Conservation (phyloP, 2,329 filamentous ascomycete genomes). For the Cytospora piceae region DNA sequence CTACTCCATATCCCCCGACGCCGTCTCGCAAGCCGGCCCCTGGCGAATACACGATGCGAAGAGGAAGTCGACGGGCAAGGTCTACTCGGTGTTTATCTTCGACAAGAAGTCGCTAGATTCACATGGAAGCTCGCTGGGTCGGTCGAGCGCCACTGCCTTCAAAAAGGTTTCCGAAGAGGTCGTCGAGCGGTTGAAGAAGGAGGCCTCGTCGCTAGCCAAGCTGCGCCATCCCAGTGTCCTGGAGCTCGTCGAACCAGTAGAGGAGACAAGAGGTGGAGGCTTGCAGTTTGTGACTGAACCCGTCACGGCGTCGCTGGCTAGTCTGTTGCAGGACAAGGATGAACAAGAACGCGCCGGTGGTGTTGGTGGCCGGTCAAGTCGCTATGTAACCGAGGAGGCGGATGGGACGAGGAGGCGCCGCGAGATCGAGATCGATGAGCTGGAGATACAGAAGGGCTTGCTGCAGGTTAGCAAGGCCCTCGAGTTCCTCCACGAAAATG, state of each 20-base stretch:
- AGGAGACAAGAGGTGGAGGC: conserved; percentile 88
- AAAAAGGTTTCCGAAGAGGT: conserved; percentile 89
- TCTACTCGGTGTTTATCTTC: conserved; percentile 91
- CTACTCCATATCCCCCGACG: conserved; percentile 78
- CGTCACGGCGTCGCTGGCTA: conserved; percentile 85
- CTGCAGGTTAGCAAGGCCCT: conserved; percentile 91
- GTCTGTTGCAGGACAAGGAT: conserved; percentile 84
- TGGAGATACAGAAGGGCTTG: conserved; percentile 96
- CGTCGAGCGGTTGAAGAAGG: conserved; percentile 86
- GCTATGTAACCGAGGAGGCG: conserved; percentile 79
- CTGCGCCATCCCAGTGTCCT: conserved; percentile 89
- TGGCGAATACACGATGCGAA: conserved; percentile 99
- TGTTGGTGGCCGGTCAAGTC: conserved; percentile 70
- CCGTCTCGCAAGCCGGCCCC: conserved; percentile 81
- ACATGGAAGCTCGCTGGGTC: conserved; percentile 61
- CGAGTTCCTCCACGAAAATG: conserved; percentile 94
- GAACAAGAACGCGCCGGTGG: conserved; percentile 75
- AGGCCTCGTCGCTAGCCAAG: conserved; percentile 85
- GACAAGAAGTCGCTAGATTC: conserved; percentile 84
- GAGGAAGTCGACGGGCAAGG: conserved; percentile 90
- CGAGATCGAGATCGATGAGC: conserved; percentile 91
- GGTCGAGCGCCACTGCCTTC: conserved; percentile 66
- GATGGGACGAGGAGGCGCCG: conserved; percentile 73
- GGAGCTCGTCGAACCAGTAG: conserved; percentile 91
- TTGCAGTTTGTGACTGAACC: conserved; percentile 95